Evolutionary conservation across 2,329 filamentous ascomycete genomes (phyloP).

Genomic region (Xylariaceae sp.): DNA sequence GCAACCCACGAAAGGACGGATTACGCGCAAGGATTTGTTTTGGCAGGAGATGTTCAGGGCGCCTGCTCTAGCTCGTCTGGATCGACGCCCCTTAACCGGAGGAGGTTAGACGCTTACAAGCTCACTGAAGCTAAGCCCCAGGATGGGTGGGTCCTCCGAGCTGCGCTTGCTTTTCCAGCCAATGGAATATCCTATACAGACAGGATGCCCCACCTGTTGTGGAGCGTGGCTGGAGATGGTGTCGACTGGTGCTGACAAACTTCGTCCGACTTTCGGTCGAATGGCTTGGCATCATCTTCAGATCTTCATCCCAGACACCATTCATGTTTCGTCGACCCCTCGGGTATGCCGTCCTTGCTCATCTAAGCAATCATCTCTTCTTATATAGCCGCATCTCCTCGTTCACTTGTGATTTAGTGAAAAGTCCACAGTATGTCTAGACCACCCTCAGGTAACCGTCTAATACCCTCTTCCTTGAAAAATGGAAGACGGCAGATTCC

Average conservation of each 20-base stretch:
- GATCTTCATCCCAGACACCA: background rate
- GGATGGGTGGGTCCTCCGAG: no score
- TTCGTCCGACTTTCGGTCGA: conserved; percentile 21
- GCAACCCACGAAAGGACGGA: no score
- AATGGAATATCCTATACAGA: no score
- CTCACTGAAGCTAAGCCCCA: no score
- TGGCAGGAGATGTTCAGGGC: no score
- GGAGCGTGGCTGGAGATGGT: background rate
- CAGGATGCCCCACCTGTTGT: no score
- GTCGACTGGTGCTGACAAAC: conserved; percentile 24
- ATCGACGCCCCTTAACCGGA: no score
- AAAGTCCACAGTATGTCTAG: background rate
- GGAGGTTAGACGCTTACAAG: no score
- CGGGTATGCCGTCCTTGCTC: background rate
- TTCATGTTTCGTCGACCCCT: background rate
- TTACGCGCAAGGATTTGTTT: no score
- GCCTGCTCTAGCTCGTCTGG: no score
- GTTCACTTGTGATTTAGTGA: background rate
- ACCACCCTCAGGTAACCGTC: background rate
- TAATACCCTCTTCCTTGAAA: background rate
- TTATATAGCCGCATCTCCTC: background rate
- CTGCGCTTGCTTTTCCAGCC: no score
- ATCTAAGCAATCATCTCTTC: background rate
- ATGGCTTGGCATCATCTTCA: conserved; percentile 17
- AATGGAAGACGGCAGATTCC: conserved; percentile 13